phyloP scores from a whole-genome alignment of 2,329 filamentous ascomycete genomes.

The Cordyceps tenuipes region DNA sequence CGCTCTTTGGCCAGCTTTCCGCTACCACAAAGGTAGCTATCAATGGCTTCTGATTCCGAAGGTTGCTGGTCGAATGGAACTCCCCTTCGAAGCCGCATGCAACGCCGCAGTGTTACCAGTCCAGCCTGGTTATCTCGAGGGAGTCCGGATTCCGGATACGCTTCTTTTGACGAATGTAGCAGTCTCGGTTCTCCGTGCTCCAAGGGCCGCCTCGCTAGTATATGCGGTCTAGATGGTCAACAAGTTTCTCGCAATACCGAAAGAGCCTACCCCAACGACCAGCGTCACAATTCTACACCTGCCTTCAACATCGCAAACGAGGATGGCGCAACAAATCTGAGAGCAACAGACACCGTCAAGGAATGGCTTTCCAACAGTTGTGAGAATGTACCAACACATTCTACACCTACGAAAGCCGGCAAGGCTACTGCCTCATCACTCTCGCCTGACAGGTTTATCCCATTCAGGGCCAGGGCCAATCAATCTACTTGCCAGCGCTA shows the following conservation, averaged over 20 bases:
- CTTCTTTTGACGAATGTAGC: conserved; percentile 19
- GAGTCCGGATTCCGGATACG: conserved; percentile 22
- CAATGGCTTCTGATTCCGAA: not conserved
- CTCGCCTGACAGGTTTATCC: conserved; percentile 43
- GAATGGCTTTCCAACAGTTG: not conserved
- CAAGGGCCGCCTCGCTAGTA: not conserved
- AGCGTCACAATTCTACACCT: not conserved
- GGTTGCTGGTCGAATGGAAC: conserved; percentile 2
- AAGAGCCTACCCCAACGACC: not conserved
- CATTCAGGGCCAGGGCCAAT: conserved; percentile 33
- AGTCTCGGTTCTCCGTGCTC: not conserved
- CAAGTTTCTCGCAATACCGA: not conserved
- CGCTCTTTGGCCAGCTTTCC: not conserved
- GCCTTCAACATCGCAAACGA: not conserved
- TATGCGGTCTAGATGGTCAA: conserved; percentile 5
- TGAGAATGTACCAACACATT: not conserved
- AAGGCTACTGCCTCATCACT: conserved; percentile 15
- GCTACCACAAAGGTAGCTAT: not conserved
- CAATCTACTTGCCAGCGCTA: conserved; percentile 35
- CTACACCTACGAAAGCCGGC: not conserved
- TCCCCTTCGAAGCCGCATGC: conserved; percentile 1
- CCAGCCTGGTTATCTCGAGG: not conserved
- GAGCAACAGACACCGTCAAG: no score
- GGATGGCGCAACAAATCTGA: not conserved
- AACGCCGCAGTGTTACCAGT: not conserved